phyloP scores from a whole-genome alignment of 176 grass and related monocot species.

The Bolboschoenus planiculmis region DNA sequence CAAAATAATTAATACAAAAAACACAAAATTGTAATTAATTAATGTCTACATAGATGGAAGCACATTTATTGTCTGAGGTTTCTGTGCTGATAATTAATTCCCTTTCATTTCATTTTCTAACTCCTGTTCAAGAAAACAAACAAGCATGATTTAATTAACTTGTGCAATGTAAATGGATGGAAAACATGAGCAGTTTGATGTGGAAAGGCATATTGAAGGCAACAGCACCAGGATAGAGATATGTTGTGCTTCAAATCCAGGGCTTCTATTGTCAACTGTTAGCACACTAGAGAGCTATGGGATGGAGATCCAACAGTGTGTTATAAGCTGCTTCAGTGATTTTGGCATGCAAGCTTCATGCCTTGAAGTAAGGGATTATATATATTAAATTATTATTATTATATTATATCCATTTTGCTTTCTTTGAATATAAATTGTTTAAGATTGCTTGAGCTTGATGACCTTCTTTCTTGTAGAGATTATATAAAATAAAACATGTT shows the following conservation, averaged over 20 bases:
- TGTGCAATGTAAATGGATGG: slow-evolving; percentile 3
- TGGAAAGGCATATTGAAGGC: slow-evolving; percentile 49
- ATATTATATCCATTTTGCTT: background rate
- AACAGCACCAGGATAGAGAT: slow-evolving; percentile 54
- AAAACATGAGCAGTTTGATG: slow-evolving; percentile 39
- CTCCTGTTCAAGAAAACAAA: background rate
- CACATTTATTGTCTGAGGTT: background rate
- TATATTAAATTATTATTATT: background rate
- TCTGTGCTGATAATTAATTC: background rate
- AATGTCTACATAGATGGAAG: background rate
- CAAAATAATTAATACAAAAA: background rate
- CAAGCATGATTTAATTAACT: background rate
- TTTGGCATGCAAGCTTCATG: slow-evolving; percentile 75
- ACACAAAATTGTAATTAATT: background rate
- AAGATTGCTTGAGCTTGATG: background rate
- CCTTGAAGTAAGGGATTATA: slow-evolving; percentile 37
- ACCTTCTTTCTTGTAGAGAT: background rate
- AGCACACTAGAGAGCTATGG: slow-evolving; percentile 49
- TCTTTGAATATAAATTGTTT: background rate
- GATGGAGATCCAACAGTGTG: slow-evolving; percentile 69
- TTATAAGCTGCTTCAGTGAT: slow-evolving; percentile 71
- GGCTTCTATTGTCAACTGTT: slow-evolving; percentile 51
- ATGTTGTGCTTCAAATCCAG: slow-evolving; percentile 52
- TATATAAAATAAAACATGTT: background rate
- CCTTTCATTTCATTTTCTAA: background rate